phyloP scores from a whole-genome alignment of 495 filamentous ascomycete genomes.

The Aspergillus cavernicola region DNA sequence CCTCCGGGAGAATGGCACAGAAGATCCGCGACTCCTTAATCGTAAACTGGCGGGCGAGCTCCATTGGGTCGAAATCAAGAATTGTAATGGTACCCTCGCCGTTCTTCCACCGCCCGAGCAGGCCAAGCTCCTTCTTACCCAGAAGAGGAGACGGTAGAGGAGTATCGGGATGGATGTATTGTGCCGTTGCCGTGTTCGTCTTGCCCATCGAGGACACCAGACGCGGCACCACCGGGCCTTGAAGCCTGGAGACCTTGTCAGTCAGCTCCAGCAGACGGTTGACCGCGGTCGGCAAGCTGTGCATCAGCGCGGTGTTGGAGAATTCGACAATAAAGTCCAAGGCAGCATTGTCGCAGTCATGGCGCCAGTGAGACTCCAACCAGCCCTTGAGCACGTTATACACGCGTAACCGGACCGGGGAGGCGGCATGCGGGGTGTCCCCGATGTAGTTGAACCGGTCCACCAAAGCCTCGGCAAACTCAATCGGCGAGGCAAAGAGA shows the following conservation, averaged over 20 bases:
- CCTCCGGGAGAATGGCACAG: constrained; percentile 87
- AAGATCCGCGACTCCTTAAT: constrained; percentile 92
- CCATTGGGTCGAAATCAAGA: constrained; percentile 88
- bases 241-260: constrained; percentile 72
- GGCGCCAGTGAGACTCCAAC: constrained; percentile 94
- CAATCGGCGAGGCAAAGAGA: constrained; percentile 78
- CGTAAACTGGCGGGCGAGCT: constrained; percentile 89
- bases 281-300: constrained; percentile 69
- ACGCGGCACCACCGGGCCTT: constrained; percentile 78
- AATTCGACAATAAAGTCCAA: constrained; percentile 74
- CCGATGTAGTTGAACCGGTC: constrained; percentile 90
- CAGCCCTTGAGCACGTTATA: constrained; percentile 98
- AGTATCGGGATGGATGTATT: constrained; percentile 64
- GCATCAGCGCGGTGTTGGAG: constrained; percentile 65
- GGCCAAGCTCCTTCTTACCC: constrained; percentile 68
- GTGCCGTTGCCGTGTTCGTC: constrained; percentile 67
- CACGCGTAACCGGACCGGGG: constrained; percentile 80
- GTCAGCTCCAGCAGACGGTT: constrained; percentile 74
- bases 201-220: constrained; percentile 87
- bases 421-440: constrained; percentile 66
- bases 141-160: constrained; percentile 67
- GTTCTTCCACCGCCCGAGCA: constrained; percentile 70
- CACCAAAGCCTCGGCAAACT: constrained; percentile 76
- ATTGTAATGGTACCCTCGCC: constrained; percentile 69
- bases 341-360: constrained; percentile 70